phyloP scores from a whole-genome alignment of 2,329 filamentous ascomycete species.

The Sarocladium brachiariae region DNA sequence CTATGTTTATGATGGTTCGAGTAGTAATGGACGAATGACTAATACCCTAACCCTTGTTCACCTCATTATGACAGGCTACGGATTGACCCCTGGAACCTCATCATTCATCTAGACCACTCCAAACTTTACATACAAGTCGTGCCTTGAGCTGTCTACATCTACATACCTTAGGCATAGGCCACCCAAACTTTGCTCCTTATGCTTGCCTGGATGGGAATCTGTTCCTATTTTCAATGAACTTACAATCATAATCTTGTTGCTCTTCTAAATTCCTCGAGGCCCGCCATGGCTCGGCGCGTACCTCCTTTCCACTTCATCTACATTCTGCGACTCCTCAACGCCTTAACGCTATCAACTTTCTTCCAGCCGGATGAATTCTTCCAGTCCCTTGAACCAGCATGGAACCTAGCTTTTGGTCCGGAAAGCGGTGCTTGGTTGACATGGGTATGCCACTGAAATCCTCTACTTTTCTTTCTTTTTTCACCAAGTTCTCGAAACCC shows the following conservation, averaged over 20 bases:
- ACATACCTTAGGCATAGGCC: too few relatives aligned
- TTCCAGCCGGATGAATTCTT: constrained; percentile 99
- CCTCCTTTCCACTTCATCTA: constrained; percentile 34
- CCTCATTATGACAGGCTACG: not conserved
- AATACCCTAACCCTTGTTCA: not conserved
- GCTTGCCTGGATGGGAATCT: not conserved
- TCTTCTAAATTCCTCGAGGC: too few relatives aligned
- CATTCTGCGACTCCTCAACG: constrained; percentile 71
- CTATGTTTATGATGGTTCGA: too few relatives aligned
- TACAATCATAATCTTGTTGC: too few relatives aligned
- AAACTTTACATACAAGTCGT: too few relatives aligned
- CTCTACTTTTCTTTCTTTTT: not conserved
- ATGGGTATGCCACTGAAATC: constrained; percentile 57
- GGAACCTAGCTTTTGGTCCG: constrained; percentile 76
- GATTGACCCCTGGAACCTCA: not conserved
- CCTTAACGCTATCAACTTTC: constrained; percentile 74
- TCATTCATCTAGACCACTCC: not conserved
- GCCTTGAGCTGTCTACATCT: too few relatives aligned
- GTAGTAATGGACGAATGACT: too few relatives aligned
- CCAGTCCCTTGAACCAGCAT: constrained; percentile 90
- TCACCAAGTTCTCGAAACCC: too few relatives aligned
- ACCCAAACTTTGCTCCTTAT: not conserved
- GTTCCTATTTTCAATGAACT: too few relatives aligned
- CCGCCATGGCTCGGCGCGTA: not conserved
- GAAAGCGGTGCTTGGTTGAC: constrained; percentile 84